phyloP scores from a whole-genome alignment of 2,329 filamentous ascomycete genomes.

The Pseudocercospora ulei region DNA sequence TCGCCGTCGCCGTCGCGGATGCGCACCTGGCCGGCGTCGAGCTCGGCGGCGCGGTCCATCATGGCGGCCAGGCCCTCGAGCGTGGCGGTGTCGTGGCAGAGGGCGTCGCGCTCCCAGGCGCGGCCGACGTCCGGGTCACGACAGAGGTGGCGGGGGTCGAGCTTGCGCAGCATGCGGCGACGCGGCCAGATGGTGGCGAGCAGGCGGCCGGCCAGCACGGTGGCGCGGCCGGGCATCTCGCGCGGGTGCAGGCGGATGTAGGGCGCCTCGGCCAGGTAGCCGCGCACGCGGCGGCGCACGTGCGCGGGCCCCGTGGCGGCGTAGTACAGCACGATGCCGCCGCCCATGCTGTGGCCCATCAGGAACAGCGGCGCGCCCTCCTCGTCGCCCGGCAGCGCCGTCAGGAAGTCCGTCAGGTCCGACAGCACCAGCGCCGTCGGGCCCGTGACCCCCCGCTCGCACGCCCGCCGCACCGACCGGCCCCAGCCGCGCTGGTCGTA shows the following conservation, averaged over 20 bases:
- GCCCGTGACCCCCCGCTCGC: constrained; percentile 62
- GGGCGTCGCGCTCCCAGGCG: constrained; percentile 53
- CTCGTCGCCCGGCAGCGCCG: constrained; percentile 28
- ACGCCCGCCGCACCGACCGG: constrained; percentile 52
- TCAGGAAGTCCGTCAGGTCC: constrained; percentile 70
- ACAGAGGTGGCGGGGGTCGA: constrained; percentile 56
- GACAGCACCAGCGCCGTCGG: constrained; percentile 61
- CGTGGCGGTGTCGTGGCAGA: constrained; percentile 77
- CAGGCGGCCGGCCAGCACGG: constrained; percentile 56
- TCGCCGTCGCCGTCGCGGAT: constrained; percentile 39
- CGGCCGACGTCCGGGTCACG: constrained; percentile 57
- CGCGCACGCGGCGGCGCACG: constrained; percentile 53
- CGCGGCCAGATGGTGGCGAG: constrained; percentile 58
- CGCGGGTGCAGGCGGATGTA: constrained; percentile 63
- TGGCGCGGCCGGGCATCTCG: constrained; percentile 54
- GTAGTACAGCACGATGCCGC: constrained; percentile 62
- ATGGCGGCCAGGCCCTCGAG: constrained; percentile 69
- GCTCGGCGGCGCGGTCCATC: constrained; percentile 59
- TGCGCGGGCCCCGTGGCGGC: constrained; percentile 41
- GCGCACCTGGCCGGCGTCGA: constrained; percentile 49
- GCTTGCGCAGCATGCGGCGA: constrained; percentile 55
- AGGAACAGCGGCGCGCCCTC: constrained; percentile 58
- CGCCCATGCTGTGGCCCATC: constrained; percentile 87
- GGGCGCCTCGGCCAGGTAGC: constrained; percentile 67
- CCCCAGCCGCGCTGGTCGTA: constrained; percentile 91